phyloP scores from a whole-genome alignment of 108 stramenopile species.

The Skeletonema costatum region DNA sequence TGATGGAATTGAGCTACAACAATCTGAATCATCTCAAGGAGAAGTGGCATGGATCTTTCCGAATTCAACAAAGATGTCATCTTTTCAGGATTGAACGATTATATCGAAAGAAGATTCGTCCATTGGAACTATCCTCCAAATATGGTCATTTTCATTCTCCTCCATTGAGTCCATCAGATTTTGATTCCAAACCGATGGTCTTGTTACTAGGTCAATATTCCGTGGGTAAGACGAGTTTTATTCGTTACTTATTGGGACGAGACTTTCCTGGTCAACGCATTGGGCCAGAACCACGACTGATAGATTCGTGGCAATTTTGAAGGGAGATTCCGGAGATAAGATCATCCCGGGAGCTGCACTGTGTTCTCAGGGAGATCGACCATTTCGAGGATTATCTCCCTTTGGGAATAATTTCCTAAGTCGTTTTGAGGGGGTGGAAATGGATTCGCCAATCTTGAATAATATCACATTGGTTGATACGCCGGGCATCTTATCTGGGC shows the following conservation, averaged over 20 bases:
- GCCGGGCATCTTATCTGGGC: slow-evolving; percentile 97
- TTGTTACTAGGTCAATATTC: slow-evolving; percentile 94
- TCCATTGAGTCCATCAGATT: slow-evolving; percentile 94
- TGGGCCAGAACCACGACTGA: slow-evolving; percentile 99
- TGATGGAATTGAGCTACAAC: slow-evolving; percentile 5
- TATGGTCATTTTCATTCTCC: slow-evolving; percentile 99
- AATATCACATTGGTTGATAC: slow-evolving; percentile 98
- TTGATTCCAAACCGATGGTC: slow-evolving; percentile 97
- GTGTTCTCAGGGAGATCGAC: slow-evolving; percentile 90
- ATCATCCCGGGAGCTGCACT: slow-evolving; percentile 92
- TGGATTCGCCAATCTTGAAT: slow-evolving; percentile 75
- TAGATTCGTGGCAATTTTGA: slow-evolving; percentile 85
- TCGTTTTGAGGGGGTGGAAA: slow-evolving; percentile 88
- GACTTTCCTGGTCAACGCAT: slow-evolving; percentile 98
- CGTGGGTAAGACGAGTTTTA: slow-evolving; percentile 96
- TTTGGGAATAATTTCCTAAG: slow-evolving; percentile 98
- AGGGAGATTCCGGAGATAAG: slow-evolving; percentile 79
- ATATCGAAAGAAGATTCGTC: slow-evolving; percentile 87
- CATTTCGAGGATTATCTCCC: slow-evolving; percentile 93
- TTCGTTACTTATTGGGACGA: slow-evolving; percentile 86
- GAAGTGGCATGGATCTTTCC: slow-evolving; percentile 58
- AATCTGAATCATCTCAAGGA: not conserved
- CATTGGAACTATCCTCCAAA: slow-evolving; percentile 82
- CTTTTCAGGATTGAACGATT: slow-evolving; percentile 71
- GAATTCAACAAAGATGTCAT: slow-evolving; percentile 87